Evolutionary conservation across 2,329 filamentous ascomycete genomes (phyloP), one percentile per base, ranked within the genome.

Genomic region (Paradendryphiella salina): DNA sequence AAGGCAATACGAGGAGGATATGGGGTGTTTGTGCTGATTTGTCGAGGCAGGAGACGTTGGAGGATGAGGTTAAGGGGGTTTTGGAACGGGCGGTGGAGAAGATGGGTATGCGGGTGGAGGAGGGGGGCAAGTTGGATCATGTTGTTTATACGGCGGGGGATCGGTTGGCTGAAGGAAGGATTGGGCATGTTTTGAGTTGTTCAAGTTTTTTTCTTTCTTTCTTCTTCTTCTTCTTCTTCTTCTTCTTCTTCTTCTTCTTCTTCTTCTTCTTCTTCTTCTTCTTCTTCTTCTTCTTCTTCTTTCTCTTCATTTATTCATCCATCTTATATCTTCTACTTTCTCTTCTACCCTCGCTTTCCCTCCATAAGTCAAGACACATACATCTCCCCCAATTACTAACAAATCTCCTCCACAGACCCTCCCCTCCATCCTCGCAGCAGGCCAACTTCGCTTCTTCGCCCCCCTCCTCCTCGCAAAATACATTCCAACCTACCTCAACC

Each of bases 61-160:
- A 82, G 52, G 52, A 64, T 0, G 79, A 80, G 52, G 67, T 85
- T 32, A 69, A 74, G 37, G 50, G 59, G 3, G 73, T 84, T 3
- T 75, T 84, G 41, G 66, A 75, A 8, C 63, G 66, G 13, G 67
- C 69, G 4, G 73, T 71, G 1, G 46, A 56, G 13, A 53, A 48
- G 8, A 61, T 68, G 13, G 66, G 63, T 7, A 61, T 68, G 13
- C 65, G 63, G 0, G 66, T 65, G 3, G 49, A 53, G 8, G 8
- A 7, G 8, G 21, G 6, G 8, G 21, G 23, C 7, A 70, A 71
- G 6, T 59, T 84, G 15, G 79, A 86, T 58, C 83, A 86, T 59
- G 75, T 85, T 20, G 71, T 83, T 32, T 81, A 77, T 70, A 85
- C 82, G 0, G 83, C 83, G 0, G 83, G 79, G 10, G 78, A 81